These are phyloP conservation scores for Gleditsia sinensis DNA, from an alignment of 306 rosid genomes.

Conservation along the genomic window DNA sequence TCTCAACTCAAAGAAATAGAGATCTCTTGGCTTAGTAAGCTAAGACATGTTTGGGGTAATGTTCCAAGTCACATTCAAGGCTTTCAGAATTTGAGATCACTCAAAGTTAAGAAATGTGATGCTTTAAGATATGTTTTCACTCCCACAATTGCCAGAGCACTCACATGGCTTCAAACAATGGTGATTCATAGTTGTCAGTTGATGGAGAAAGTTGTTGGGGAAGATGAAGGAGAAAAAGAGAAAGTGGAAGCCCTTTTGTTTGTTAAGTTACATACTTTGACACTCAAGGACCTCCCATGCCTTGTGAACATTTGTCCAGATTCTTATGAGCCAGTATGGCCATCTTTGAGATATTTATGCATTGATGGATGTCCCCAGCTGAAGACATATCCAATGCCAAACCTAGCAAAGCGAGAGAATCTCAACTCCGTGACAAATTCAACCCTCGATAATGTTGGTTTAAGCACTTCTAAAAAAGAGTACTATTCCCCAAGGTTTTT, in stretches of 20 bases:
- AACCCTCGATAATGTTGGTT: not conserved
- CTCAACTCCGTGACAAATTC: not conserved
- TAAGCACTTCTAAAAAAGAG: not conserved
- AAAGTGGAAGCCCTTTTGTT: slow-evolving; percentile 18
- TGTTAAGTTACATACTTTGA: slow-evolving; percentile 19
- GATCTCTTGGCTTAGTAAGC: slow-evolving; percentile 14
- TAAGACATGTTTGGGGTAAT: slow-evolving; percentile 29
- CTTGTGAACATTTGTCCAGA: slow-evolving; percentile 20
- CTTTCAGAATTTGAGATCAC: slow-evolving; percentile 34
- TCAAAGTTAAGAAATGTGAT: slow-evolving; percentile 25
- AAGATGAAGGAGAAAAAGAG: not conserved
- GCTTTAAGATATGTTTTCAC: slow-evolving; percentile 16
- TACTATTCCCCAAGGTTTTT: not conserved
- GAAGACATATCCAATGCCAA: not conserved
- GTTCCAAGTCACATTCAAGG: slow-evolving; percentile 31
- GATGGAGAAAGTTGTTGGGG: slow-evolving; percentile 21
- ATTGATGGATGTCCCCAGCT: slow-evolving; percentile 37
- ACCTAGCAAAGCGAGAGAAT: not conserved
- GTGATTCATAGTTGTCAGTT: slow-evolving; percentile 11
- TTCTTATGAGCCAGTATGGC: slow-evolving; percentile 14
- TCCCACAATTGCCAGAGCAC: slow-evolving; percentile 18
- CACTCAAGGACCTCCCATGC: slow-evolving; percentile 27
- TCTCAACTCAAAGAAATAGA: slow-evolving; percentile 27
- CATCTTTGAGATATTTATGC: slow-evolving; percentile 20
- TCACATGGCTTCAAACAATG: slow-evolving; percentile 22